These are phyloP conservation scores for Wickerhamomyces ciferrii DNA, from an alignment of 805 yeast genomes.

Conservation along the genomic window DNA sequence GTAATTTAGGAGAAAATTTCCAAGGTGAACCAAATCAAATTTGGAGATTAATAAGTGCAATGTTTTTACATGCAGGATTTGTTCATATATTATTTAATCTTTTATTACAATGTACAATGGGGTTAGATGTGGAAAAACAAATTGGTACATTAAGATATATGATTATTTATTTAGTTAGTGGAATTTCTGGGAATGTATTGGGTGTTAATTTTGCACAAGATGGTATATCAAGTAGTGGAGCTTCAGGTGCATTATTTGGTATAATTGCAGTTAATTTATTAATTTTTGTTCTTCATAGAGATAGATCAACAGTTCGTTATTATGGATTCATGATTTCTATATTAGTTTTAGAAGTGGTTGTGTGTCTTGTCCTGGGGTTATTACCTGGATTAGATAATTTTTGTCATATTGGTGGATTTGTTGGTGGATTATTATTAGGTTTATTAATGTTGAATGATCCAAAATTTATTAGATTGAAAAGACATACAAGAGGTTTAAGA, in stretches of 20 bases:
- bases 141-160: constrained; percentile 52
- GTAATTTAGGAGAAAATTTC: constrained; percentile 50
- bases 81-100: constrained; percentile 63
- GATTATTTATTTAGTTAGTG: constrained; percentile 53
- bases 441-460: constrained; percentile 53
- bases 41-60: constrained; percentile 66
- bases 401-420: constrained; percentile 72
- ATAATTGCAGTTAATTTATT: constrained; percentile 57
- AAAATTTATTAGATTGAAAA: constrained; percentile 27
- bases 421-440: constrained; percentile 50
- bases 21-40: constrained; percentile 50
- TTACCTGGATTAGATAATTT: constrained; percentile 74
- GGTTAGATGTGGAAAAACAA: constrained; percentile 48
- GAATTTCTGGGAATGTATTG: constrained; percentile 60
- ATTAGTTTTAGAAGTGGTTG: constrained; percentile 50
- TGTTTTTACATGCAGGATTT: constrained; percentile 71
- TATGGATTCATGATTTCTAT: constrained; percentile 41
- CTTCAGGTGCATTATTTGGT: constrained; percentile 69
- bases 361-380: constrained; percentile 58
- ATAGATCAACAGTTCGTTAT: constrained; percentile 39
- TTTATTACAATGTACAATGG: constrained; percentile 55
- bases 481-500: constrained; percentile 6
- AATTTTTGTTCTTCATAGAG: constrained; percentile 44
- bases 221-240: constrained; percentile 66
- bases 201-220: constrained; percentile 67